Evolutionary conservation across 371 early-diverging fungal genomes (phyloP), one percentile per base, ranked within the genome.

Genomic region (Mortierella sp.): DNA sequence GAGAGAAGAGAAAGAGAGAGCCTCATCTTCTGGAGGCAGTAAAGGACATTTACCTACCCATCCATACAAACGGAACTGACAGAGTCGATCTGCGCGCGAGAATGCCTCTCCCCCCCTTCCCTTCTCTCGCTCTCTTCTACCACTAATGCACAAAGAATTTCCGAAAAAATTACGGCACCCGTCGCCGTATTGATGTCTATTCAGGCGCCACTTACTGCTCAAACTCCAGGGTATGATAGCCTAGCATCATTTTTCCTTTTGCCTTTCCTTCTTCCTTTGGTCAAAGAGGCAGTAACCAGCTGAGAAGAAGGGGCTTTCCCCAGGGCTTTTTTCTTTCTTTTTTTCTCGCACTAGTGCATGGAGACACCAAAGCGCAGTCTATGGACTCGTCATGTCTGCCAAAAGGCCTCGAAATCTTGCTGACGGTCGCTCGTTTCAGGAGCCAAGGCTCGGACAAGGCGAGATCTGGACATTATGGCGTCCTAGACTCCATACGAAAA

Each of bases 1-100:
- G 14, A n/a, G 52, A 52, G 16, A 45, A 68, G 46, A 60, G 48
- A 57, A 57, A 60, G 63, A 62, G 47, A 62, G 19, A 56, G 30
- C 19, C 26, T 23, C 45, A 23, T 43, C 48, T 9, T 52, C 23
- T 23, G 44, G 58, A 21, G 63, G 29, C 46, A 7, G 57, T 48
- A 26, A 55, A 46, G 64, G 55, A 55, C 16, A 23, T n/a, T n/a
- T n/a, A n/a, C n/a, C n/a, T n/a, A n/a, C n/a, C 61, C 21, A 28
- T 55, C 1, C 28, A 28, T 6, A 6, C 26, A 9, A 5, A 26
- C 7, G 18, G 26, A 23, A 4, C 16, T 26, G 16, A 16, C 3
- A 26, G 16, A 28, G 14, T 26, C 18, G 15, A 19, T n/a, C 19
- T 29, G 45, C 37, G 19, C 15, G 57, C 18, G 4, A 15, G 37